Conservation (phyloP, 495 filamentous ascomycete species). For the Penicillium diatomitis region DNA sequence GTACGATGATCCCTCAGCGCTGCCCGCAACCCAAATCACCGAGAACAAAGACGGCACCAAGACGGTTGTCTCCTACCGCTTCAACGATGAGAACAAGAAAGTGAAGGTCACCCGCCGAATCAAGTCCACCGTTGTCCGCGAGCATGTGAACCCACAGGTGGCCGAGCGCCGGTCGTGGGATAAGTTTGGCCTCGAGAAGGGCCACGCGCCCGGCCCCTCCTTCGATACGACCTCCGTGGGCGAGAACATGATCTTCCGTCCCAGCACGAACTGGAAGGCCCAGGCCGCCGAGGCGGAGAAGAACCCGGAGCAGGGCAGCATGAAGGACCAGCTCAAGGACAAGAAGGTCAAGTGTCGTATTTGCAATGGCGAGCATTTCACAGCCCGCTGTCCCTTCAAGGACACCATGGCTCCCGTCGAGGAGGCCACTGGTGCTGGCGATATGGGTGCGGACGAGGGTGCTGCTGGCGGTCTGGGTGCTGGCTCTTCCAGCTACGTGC, state of each 20-base stretch:
- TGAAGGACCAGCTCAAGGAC: constrained; percentile 91
- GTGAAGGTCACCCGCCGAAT: constrained; percentile 94
- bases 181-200: constrained; percentile 86
- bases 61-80: constrained; percentile 81
- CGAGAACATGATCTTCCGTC: constrained; percentile 95
- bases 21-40: constrained; percentile 78
- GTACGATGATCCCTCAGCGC: constrained; percentile 70
- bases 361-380: constrained; percentile 97
- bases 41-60: constrained; percentile 97
- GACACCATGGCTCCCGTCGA: constrained; percentile 72
- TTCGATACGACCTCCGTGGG: constrained; percentile 86
- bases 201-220: constrained; percentile 55
- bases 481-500: constrained; percentile 76
- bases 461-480: constrained; percentile 51
- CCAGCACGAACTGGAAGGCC: constrained; percentile 81
- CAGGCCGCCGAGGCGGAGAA: constrained; percentile 77
- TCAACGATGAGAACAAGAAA: constrained; percentile 89
- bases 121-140: constrained; percentile 76
- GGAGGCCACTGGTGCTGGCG: constrained; percentile 49
- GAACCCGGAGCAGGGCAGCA: constrained; percentile 58
- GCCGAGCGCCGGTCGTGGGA: constrained; percentile 84
- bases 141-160: constrained; percentile 91
- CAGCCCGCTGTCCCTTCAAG: constrained; percentile 84
- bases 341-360: constrained; percentile 99
- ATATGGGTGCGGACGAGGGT: constrained; percentile 41